Conservation (phyloP, 176 grass and related monocot species). For the Aegilops bicornis region DNA sequence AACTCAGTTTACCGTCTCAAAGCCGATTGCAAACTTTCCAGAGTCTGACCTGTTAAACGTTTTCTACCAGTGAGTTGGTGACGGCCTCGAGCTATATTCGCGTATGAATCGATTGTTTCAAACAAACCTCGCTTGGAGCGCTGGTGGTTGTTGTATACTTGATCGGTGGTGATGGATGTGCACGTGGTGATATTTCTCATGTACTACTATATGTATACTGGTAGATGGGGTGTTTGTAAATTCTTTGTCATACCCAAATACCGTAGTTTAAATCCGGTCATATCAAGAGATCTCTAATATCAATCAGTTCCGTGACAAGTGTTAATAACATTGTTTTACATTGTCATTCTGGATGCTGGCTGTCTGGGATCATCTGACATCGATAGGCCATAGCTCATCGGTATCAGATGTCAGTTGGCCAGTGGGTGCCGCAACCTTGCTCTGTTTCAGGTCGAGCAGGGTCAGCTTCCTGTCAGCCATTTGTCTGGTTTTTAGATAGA, state of each 20-base stretch:
- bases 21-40: neutral
- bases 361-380: neutral
- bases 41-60: slow-evolving; percentile 20
- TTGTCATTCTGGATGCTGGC: neutral
- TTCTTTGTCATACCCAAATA: neutral
- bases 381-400: neutral
- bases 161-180: neutral
- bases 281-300: neutral
- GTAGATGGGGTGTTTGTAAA: slow-evolving; percentile 30
- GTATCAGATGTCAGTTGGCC: neutral
- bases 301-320: neutral
- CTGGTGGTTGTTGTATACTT: slow-evolving; percentile 22
- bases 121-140: neutral
- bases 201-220: neutral
- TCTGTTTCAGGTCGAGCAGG: neutral
- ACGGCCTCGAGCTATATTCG: neutral
- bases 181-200: neutral
- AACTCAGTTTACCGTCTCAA: neutral
- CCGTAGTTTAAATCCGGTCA: neutral
- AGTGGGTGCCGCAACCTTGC: neutral
- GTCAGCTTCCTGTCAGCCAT: neutral
- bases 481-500: neutral
- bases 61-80: slow-evolving; percentile 35
- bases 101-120: slow-evolving; percentile 10
- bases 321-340: neutral